Base-by-base conservation (phyloP, 2,329 filamentous ascomycete genomes). In the Penicillium sp. region DNA sequence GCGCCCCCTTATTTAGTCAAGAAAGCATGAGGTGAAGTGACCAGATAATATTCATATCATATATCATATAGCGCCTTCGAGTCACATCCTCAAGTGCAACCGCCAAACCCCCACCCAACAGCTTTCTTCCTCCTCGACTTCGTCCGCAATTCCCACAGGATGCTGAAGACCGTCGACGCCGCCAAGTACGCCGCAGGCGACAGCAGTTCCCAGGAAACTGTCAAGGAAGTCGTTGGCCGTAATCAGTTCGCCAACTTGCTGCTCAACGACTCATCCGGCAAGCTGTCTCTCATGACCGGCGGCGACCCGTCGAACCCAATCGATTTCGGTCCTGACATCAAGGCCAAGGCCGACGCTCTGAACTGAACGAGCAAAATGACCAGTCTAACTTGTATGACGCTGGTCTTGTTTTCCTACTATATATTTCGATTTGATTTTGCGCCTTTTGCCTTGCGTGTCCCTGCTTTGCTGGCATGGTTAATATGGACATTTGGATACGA, bases 61-160 rank as follows among this genome's bases (percentile, higher is more conserved):
- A 56, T 49, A n/a, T 31, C 14, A 16, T 46, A 57, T 53, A 73
- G 71, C 16, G 58, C 69, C 31, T 69, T 73, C 58, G 63, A 71
- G 60, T 39, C 64, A 37, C 70, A 72, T 57, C 71, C 71, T 3
- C 53, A 63, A 61, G 73, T 68, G 68, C 69, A 70, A 62, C 72
- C 71, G 29, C 59, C 67, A 14, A 62, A 54, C 58, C 57, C 67
- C 11, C 59, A 71, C 55, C 67, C 72, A 25, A 67, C 72, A 9
- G 43, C 69, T 29, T 69, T 70, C 58, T 89, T 89, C 69, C 78
- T 88, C 56, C 73, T 87, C 42, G 85, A 91, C 73, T 90, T 91
- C 68, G 74, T 90, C 53, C 86, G 86, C 53, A 88, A 90, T 71
- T 83, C 89, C 58, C 87, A 90, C 72, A 85, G 57, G 27, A 52